These are phyloP conservation scores for Cryptococcus amylolentus DNA, from an alignment of 1,284 basidiomycete genomes.

Conservation along the genomic window DNA sequence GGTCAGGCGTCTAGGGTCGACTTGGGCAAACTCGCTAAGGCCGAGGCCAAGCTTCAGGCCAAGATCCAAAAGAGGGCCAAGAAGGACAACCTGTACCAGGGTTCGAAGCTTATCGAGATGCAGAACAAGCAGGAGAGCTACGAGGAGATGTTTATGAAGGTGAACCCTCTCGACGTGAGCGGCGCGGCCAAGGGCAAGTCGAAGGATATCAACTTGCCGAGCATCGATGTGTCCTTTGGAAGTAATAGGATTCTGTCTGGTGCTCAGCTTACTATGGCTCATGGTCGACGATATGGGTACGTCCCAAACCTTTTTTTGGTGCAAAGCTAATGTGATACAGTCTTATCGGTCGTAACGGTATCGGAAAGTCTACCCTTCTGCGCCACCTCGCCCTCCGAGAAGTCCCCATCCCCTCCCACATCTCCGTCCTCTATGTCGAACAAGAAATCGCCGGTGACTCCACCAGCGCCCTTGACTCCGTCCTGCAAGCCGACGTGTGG, in stretches of 20 bases:
- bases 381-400: conserved; percentile 94
- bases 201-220: conserved; percentile 92
- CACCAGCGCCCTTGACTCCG: conserved; percentile 85
- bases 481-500: conserved; percentile 96
- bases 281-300: conserved; percentile 78
- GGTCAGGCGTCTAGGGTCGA: conserved; percentile 93
- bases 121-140: conserved; percentile 94
- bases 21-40: conserved; percentile 96
- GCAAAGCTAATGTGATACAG: conserved; percentile 42
- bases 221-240: conserved; percentile 92
- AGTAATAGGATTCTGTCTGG: conserved; percentile 76
- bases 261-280: conserved; percentile 67
- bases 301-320: neutral
- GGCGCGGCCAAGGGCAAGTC: conserved; percentile 79
- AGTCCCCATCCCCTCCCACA: conserved; percentile 85
- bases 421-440: conserved; percentile 94
- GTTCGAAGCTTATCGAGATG: conserved; percentile 89
- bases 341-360: conserved; percentile 67
- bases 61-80: conserved; percentile 85
- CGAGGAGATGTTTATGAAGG: conserved; percentile 99
- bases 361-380: conserved; percentile 97
- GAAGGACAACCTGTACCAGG: conserved; percentile 85
- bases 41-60: conserved; percentile 94
- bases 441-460: conserved; percentile 97
- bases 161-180: conserved; percentile 88